Conservation (phyloP, 164 flowering plant species). For the Liquidambar formosana region DNA sequence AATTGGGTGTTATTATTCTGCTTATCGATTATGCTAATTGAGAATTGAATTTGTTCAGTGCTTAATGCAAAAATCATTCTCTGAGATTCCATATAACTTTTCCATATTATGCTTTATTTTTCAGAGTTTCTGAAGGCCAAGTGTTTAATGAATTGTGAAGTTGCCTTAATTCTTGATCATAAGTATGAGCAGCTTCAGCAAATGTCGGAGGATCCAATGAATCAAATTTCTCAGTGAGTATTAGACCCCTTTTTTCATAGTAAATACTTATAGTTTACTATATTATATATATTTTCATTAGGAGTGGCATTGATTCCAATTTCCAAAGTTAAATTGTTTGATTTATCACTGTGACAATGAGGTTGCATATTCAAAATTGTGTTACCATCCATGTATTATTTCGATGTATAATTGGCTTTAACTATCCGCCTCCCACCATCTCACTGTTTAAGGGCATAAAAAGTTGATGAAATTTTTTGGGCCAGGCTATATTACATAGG, state of each 20-base stretch:
- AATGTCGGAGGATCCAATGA: slow-evolving; percentile 84
- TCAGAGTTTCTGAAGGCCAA: slow-evolving; percentile 95
- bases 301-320: neutral
- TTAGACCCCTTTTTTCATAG: neutral
- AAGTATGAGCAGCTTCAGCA: slow-evolving; percentile 91
- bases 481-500: neutral
- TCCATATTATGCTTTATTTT: slow-evolving; percentile 4
- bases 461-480: too few species aligned
- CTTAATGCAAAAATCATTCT: too few species aligned
- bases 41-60: too few species aligned
- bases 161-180: slow-evolving; percentile 88
- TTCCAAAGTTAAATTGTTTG: neutral
- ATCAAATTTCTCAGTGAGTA: slow-evolving; percentile 93
- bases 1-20: too few species aligned
- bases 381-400: neutral
- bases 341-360: neutral
- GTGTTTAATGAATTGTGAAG: slow-evolving; percentile 97
- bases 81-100: neutral
- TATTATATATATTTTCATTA: neutral
- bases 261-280: neutral
- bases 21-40: too few species aligned
- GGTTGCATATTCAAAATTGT: neutral
- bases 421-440: neutral
- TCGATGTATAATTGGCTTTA: neutral
- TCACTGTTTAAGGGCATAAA: neutral